Conservation (phyloP, 768 basidiomycete genomes). For the Pleurotus cornucopiae region DNA sequence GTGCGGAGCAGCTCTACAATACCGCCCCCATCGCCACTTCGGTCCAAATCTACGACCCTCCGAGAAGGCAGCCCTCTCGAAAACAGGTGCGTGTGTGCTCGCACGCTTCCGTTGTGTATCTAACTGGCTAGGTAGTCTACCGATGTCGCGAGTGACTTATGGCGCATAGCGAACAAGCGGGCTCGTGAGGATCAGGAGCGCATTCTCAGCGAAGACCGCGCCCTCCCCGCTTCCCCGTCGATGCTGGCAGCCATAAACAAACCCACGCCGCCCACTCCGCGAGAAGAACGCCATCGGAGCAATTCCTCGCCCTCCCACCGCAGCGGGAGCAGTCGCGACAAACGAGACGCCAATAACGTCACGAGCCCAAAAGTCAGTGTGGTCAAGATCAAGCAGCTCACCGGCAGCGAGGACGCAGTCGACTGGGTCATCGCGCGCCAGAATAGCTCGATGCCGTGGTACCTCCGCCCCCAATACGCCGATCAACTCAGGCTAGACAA, state of each 20-base stretch:
- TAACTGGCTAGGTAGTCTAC: neutral
- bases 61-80: constrained; percentile 9
- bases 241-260: constrained; percentile 22
- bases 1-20: constrained; percentile 40
- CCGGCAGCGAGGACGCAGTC: constrained; percentile 38
- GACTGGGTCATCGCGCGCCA: constrained; percentile 25
- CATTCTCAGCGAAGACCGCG: constrained; percentile 6
- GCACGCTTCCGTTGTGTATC: neutral
- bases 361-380: constrained; percentile 10
- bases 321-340: neutral
- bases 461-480: constrained; percentile 53
- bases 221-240: constrained; percentile 9
- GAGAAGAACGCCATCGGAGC: constrained; percentile 17
- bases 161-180: constrained; percentile 2
- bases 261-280: constrained; percentile 30
- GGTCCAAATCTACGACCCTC: constrained; percentile 19
- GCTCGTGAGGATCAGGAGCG: constrained; percentile 1
- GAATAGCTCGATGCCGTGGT: constrained; percentile 40
- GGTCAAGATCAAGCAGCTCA: constrained; percentile 34
- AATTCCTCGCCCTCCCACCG: constrained; percentile 4
- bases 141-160: neutral
- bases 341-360: constrained; percentile 26
- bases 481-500: constrained; percentile 62
- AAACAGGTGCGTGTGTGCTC: constrained; percentile 4
- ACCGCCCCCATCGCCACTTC: constrained; percentile 30